Base-by-base conservation (phyloP, 2,329 filamentous ascomycete species). In the Trichoderma simmonsii region DNA sequence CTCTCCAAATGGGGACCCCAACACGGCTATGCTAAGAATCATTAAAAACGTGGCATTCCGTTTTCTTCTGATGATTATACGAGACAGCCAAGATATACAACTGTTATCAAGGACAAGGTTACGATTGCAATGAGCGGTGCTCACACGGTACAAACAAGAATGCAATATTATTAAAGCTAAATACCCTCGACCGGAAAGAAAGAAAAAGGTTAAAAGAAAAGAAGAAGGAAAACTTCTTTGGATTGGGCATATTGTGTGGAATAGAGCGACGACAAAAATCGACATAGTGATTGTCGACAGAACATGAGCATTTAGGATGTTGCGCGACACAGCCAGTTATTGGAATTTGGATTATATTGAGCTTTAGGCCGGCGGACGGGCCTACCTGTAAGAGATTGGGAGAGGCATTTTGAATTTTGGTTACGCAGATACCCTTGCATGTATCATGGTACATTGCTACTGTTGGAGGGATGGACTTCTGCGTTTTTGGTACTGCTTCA, bases 11-110 rank as follows among this genome's bases (percentile, higher is more conserved):
- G 74, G 75, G 81, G 36, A 85, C 85, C 74, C 79, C 82, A 24
- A 82, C 84, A 64, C 80, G 85, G 70, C 78, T 86, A 74, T 85
- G 85, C 75, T 85, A 77, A 81, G 70, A 28, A 54, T 34, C 34
- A 30, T 63, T 57, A 28, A 26, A 39, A 15, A 11, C 30, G 3
- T 15, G 43, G 24, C 18, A 14, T 26, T n/a, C 61, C 30, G 32
- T 57, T 71, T 51, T 15, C 32, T 65, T 54, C 74, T 65, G 70
- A 77, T 68, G 71, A 56, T n/a, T 56, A 30, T 24, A 62, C 36
- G 63, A 67, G 28, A 28, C 28, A 14, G 39, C 39, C 28, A 34
- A 28, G 64, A 34, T 15, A 34, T 15, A 12, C 28, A 62, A 24
- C 8, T 18, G 7, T 26, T 24, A 6, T 48, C 2, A 24, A 59